Conservation (phyloP, 2,329 filamentous ascomycete genomes). For the Penicillium sp. region DNA sequence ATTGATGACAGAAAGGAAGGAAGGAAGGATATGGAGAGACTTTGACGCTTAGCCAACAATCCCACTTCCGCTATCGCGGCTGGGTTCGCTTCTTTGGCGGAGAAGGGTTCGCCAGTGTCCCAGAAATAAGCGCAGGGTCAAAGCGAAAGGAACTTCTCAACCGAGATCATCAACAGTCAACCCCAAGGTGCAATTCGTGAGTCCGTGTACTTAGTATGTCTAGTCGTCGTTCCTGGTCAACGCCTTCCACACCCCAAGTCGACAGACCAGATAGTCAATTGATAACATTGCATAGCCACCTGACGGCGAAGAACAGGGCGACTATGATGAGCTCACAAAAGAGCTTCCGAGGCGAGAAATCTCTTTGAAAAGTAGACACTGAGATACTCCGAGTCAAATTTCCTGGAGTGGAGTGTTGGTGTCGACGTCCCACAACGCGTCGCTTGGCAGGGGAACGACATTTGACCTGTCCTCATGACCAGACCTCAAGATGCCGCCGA, state of each 20-base stretch:
- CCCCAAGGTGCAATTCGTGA: background rate
- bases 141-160: background rate
- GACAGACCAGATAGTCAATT: background rate
- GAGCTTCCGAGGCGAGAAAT: background rate
- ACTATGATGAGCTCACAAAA: background rate
- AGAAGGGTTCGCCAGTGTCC: conserved; percentile 2
- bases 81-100: conserved; percentile 2
- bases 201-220: background rate
- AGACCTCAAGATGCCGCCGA: conserved; percentile 23
- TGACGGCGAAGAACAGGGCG: background rate
- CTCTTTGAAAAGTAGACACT: background rate
- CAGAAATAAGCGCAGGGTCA: conserved; percentile 6
- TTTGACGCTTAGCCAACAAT: background rate
- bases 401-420: conserved; percentile 13
- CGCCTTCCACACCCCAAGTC: background rate
- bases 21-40: background rate
- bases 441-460: conserved; percentile 30
- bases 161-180: background rate
- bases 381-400: conserved; percentile 22
- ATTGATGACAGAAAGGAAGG: background rate
- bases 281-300: background rate
- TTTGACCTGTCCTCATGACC: conserved; percentile 16
- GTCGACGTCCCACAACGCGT: conserved; percentile 30
- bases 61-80: background rate
- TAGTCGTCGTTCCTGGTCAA: background rate